phyloP scores from a whole-genome alignment of 306 rosid genomes.

The Trichosanthes truncata region DNA sequence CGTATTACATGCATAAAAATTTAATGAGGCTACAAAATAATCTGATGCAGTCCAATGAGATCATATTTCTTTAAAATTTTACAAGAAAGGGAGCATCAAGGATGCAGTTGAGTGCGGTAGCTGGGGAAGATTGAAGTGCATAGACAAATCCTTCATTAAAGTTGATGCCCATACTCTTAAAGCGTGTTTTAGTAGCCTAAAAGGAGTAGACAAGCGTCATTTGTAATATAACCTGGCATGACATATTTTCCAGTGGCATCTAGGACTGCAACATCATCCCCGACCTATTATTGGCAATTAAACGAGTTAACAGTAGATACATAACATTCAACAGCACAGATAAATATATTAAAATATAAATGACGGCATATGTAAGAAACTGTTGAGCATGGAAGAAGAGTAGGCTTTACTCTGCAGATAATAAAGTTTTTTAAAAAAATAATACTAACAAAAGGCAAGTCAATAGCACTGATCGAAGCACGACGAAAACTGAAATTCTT shows the following conservation, averaged over 20 bases:
- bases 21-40: not conserved
- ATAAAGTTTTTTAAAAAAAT: not conserved
- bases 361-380: not conserved
- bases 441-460: not conserved
- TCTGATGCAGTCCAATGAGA: not conserved
- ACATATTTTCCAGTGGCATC: slow-evolving; percentile 93
- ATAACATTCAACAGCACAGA: slow-evolving; percentile 1
- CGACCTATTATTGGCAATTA: slow-evolving; percentile 41
- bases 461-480: not conserved
- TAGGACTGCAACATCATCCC: slow-evolving; percentile 64
- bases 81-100: not conserved
- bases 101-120: not conserved
- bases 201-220: not conserved
- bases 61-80: not conserved
- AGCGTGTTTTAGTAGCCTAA: not conserved
- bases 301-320: not conserved
- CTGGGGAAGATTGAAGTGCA: not conserved
- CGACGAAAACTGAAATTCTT: not conserved
- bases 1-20: not conserved
- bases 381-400: not conserved
- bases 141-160: not conserved
- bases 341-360: not conserved
- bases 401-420: not conserved
- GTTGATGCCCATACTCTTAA: not conserved
- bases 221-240: slow-evolving; percentile 67